Evolutionary conservation across 495 filamentous ascomycete species (phyloP).

Genomic region (Aspergillus sclerotiicarbonarius): DNA sequence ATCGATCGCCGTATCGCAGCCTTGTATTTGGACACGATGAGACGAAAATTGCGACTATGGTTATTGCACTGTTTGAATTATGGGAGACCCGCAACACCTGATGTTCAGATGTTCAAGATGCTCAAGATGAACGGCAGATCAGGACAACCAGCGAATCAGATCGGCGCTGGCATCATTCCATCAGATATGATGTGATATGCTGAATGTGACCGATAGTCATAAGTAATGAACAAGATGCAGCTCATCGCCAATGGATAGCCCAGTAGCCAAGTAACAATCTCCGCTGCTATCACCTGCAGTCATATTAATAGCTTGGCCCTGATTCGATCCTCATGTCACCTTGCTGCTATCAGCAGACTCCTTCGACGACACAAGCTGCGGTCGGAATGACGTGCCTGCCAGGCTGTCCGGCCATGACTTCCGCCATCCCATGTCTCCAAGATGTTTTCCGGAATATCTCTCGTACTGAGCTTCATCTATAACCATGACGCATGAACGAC

Average conservation of each 20-base stretch:
- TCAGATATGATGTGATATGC: conserved; percentile 14
- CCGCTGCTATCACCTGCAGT: too few species aligned
- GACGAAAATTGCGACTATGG: too few species aligned
- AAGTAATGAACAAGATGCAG: too few species aligned
- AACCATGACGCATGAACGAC: conserved; percentile 26
- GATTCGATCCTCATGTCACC: not conserved
- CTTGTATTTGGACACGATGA: too few species aligned
- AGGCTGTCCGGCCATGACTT: conserved; percentile 22
- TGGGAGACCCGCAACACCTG: too few species aligned
- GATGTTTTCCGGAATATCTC: too few species aligned
- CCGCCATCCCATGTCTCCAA: conserved; percentile 8
- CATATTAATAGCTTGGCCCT: too few species aligned
- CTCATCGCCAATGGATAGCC: too few species aligned
- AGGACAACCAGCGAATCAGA: not conserved
- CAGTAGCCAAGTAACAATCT: too few species aligned
- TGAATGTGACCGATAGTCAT: not conserved
- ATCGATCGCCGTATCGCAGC: not conserved
- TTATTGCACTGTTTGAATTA: too few species aligned
- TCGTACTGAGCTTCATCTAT: conserved; percentile 15
- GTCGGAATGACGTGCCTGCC: conserved; percentile 34
- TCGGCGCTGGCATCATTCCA: not conserved
- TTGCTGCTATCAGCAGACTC: conserved; percentile 8
- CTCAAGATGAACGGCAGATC: too few species aligned
- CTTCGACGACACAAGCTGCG: conserved; percentile 23
- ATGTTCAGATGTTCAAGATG: too few species aligned